These are phyloP conservation scores for Phytophthora brassicae DNA, from an alignment of 352 stramenopile genomes.

Conservation along the genomic window DNA sequence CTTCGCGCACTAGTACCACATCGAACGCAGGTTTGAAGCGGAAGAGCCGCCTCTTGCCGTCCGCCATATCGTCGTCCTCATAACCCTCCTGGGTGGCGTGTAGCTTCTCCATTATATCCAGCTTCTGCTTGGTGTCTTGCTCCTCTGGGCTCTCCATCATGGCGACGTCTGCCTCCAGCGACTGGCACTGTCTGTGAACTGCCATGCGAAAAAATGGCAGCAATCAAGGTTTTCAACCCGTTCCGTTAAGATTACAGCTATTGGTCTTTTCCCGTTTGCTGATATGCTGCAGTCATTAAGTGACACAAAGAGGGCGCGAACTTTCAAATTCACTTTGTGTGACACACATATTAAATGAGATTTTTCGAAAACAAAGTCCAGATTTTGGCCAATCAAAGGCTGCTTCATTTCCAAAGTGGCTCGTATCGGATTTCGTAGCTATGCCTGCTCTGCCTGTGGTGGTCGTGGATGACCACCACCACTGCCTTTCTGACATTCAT, in stretches of 20 bases:
- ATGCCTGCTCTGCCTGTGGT: slow-evolving; percentile 39
- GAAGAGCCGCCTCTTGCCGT: slow-evolving; percentile 39
- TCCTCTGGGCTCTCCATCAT: slow-evolving; percentile 28
- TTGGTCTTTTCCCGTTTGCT: too few species aligned
- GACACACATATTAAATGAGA: too few species aligned
- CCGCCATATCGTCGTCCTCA: slow-evolving; percentile 17
- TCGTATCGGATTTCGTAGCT: too few species aligned
- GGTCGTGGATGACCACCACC: slow-evolving; percentile 80
- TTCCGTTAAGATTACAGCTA: background rate
- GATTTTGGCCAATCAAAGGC: too few species aligned
- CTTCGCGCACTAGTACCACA: slow-evolving; percentile 40
- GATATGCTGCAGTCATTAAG: too few species aligned
- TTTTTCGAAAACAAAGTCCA: too few species aligned
- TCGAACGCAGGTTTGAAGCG: slow-evolving; percentile 43
- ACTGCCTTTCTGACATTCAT: slow-evolving; percentile 75
- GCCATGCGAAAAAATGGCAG: slow-evolving; percentile 4
- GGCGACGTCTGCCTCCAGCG: slow-evolving; percentile 16
- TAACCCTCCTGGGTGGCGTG: slow-evolving; percentile 11
- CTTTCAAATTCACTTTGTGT: too few species aligned
- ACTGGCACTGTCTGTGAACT: slow-evolving; percentile 25
- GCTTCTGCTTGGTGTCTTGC: slow-evolving; percentile 13
- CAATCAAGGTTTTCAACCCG: background rate
- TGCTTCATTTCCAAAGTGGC: too few species aligned
- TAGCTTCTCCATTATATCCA: slow-evolving; percentile 34
- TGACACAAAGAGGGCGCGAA: too few species aligned